Conservation (phyloP, 2,329 filamentous ascomycete species). For the Cordyceps sp. region DNA sequence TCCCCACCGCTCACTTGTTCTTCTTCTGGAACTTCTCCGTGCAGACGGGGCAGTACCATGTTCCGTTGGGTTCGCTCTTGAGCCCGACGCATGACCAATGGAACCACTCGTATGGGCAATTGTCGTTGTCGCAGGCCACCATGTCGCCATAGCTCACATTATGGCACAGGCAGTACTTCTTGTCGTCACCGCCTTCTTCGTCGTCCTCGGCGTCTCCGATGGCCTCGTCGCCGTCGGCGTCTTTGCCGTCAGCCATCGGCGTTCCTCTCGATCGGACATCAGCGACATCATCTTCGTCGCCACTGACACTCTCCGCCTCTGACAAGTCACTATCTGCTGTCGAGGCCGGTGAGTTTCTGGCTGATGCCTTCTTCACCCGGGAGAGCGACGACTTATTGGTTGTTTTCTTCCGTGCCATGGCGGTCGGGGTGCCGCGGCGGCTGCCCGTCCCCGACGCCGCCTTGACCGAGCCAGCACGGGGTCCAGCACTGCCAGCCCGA, state of each 20-base stretch:
- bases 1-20: constrained; percentile 8
- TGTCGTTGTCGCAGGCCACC: constrained; percentile 75
- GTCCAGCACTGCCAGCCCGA: constrained; percentile 43
- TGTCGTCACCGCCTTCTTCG: constrained; percentile 54
- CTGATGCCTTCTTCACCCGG: constrained; percentile 40
- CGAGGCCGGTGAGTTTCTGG: constrained; percentile 45
- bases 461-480: constrained; percentile 32
- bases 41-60: constrained; percentile 51
- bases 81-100: constrained; percentile 63
- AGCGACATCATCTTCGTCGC: constrained; percentile 29
- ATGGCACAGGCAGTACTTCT: constrained; percentile 72
- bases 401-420: constrained; percentile 29
- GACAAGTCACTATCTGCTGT: constrained; percentile 49
- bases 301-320: constrained; percentile 40
- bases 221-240: constrained; percentile 32
- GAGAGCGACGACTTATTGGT: constrained; percentile 43
- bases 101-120: constrained; percentile 75
- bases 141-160: constrained; percentile 76
- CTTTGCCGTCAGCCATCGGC: constrained; percentile 17
- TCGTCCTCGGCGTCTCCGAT: constrained; percentile 35
- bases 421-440: constrained; percentile 32
- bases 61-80: constrained; percentile 50
- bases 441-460: constrained; percentile 18
- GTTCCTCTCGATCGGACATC: constrained; percentile 16
- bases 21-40: constrained; percentile 32